A percentile compares a stretch with the other conserved stretches of the same genome.
These are phyloP conservation scores for Kazachstania kunashirensis DNA, from an alignment of 805 yeast species.

Conservation along the genomic window DNA sequence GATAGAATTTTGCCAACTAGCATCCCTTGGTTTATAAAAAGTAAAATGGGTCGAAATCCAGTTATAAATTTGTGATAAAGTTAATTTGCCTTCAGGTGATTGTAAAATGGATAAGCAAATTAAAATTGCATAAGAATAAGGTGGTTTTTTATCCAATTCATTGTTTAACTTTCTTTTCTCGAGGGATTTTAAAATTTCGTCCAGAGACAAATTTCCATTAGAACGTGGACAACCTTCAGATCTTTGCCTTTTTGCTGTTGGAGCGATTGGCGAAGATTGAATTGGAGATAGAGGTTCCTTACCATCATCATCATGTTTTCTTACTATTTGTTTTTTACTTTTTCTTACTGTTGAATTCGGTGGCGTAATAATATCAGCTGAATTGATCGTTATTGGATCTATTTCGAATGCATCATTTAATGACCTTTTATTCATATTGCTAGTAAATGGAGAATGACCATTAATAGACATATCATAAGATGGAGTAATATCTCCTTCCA, in stretches of 20 bases:
- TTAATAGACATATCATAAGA: background rate
- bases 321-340: conserved; percentile 1
- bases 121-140: conserved; percentile 85
- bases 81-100: conserved; percentile 38
- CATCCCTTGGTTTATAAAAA: conserved; percentile 74
- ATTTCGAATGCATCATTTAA: conserved; percentile 4
- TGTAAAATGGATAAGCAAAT: conserved; percentile 34
- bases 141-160: conserved; percentile 51
- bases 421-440: conserved; percentile 7
- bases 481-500: conserved; percentile 5
- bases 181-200: conserved; percentile 22
- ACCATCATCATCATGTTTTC: background rate
- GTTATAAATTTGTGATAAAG: conserved; percentile 73
- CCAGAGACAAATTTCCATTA: conserved; percentile 24
- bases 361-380: conserved; percentile 19
- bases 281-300: conserved; percentile 25
- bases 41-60: conserved; percentile 87
- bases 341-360: conserved; percentile 23
- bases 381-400: background rate
- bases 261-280: conserved; percentile 27
- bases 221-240: conserved; percentile 24
- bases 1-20: conserved; percentile 97
- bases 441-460: conserved; percentile 1
- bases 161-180: conserved; percentile 12
- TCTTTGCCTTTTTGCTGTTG: conserved; percentile 22